Conservation (phyloP, 495 filamentous ascomycete genomes). For the Trichoderma parareesei region DNA sequence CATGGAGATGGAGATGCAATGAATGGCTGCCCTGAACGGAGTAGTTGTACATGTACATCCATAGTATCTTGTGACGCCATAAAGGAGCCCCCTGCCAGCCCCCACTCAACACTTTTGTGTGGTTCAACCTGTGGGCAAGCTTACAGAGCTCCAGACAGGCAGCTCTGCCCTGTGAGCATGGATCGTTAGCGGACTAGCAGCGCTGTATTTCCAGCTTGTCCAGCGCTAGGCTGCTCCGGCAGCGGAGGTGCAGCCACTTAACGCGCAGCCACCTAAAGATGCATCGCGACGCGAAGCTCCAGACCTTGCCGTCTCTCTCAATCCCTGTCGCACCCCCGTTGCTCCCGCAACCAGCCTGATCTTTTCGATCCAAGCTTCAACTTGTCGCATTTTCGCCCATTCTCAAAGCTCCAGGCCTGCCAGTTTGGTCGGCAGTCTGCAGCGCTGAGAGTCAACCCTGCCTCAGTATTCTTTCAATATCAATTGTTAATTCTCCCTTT, state of each 20-base stretch:
- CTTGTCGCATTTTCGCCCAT: neutral
- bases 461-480: neutral
- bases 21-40: too few relatives aligned
- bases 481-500: neutral
- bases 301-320: neutral
- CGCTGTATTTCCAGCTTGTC: neutral
- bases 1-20: neutral
- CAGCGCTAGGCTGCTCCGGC: too few relatives aligned
- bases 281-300: neutral
- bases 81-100: neutral
- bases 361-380: neutral
- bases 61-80: neutral
- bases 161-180: neutral
- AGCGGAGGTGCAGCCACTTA: slow-evolving; percentile 3
- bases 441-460: neutral
- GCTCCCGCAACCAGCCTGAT: neutral
- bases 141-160: too few relatives aligned
- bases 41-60: neutral
- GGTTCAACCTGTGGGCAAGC: too few relatives aligned
- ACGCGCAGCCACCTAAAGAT: neutral
- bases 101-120: neutral
- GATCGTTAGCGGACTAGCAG: neutral
- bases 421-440: neutral
- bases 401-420: neutral
- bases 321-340: neutral